Conservation (phyloP, 768 basidiomycete genomes). For the Hypholoma fasciculare region DNA sequence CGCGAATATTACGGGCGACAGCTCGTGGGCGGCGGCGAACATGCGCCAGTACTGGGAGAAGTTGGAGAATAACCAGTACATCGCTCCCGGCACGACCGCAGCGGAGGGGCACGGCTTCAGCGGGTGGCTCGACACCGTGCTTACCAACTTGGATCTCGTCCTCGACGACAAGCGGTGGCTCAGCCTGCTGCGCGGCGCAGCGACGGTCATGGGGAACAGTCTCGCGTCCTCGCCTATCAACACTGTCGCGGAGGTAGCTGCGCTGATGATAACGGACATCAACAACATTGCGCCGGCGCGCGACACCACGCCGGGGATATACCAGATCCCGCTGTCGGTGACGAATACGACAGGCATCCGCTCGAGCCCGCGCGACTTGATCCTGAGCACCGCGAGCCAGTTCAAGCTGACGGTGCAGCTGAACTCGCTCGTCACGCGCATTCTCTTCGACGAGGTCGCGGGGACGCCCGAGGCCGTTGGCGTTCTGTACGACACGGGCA, state of each 20-base stretch:
- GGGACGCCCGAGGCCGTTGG: conserved; percentile 34
- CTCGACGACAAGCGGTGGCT: conserved; percentile 5
- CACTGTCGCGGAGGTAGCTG: background rate
- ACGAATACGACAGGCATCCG: background rate
- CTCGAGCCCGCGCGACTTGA: conserved; percentile 1
- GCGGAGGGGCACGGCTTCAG: conserved; percentile 5
- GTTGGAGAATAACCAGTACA: conserved; percentile 8
- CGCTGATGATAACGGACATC: conserved; percentile 4
- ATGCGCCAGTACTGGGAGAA: conserved; percentile 8
- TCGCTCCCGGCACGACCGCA: background rate
- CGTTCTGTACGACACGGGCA: conserved; percentile 35
- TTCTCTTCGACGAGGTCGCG: conserved; percentile 46
- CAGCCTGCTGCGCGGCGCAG: conserved; percentile 4
- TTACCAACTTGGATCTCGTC: conserved; percentile 1
- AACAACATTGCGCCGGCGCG: conserved; percentile 5
- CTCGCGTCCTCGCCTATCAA: background rate
- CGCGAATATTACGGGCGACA: conserved; percentile 5
- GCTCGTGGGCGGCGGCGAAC: conserved; percentile 5
- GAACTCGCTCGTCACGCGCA: conserved; percentile 57
- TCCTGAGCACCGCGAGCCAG: background rate
- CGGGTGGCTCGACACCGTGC: conserved; percentile 3
- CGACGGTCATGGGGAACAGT: conserved; percentile 1
- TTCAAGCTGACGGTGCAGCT: conserved; percentile 59
- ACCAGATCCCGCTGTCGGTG: conserved; percentile 4
- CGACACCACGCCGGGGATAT: conserved; percentile 6